A percentile compares a stretch with the other conserved stretches of the same genome.
Evolutionary conservation across 129 eudicot species (phyloP).

Genomic region (Cynara cardunculus): DNA sequence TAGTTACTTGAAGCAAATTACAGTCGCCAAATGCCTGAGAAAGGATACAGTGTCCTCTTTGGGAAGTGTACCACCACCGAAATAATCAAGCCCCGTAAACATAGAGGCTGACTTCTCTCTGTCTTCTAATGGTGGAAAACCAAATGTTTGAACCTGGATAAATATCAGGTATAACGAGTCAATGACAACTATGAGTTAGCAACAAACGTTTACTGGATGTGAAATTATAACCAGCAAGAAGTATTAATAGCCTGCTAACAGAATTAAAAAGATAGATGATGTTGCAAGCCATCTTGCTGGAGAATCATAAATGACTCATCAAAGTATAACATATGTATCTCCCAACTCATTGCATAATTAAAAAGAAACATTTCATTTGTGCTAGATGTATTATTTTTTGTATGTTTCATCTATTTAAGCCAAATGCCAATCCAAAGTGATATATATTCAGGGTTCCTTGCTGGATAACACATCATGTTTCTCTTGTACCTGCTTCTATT

Average conservation of each 20-base stretch:
- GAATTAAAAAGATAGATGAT: not conserved
- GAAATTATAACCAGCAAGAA: not conserved
- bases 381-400: not conserved
- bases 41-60: slow-evolving; percentile 89
- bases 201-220: not conserved
- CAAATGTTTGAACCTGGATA: slow-evolving; percentile 91
- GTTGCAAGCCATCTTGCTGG: not conserved
- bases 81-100: slow-evolving; percentile 74
- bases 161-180: not conserved
- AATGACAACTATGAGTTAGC: not conserved
- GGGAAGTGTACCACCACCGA: slow-evolving; percentile 70
- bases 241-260: not conserved
- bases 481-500: not conserved
- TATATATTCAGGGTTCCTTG: not conserved
- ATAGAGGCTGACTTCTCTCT: slow-evolving; percentile 62
- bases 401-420: not conserved
- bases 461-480: not conserved
- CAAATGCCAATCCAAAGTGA: not conserved
- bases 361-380: not conserved
- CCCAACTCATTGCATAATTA: not conserved
- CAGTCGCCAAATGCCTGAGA: not conserved
- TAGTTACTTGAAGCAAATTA: slow-evolving; percentile 4
- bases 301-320: not conserved
- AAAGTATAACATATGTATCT: too few relatives aligned
- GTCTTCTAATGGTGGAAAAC: slow-evolving; percentile 96